A percentile compares a stretch with the other conserved stretches of the same genome.
These are phyloP conservation scores for Babesia ovis DNA, from an alignment of 169 alveolate species.

Conservation along the genomic window DNA sequence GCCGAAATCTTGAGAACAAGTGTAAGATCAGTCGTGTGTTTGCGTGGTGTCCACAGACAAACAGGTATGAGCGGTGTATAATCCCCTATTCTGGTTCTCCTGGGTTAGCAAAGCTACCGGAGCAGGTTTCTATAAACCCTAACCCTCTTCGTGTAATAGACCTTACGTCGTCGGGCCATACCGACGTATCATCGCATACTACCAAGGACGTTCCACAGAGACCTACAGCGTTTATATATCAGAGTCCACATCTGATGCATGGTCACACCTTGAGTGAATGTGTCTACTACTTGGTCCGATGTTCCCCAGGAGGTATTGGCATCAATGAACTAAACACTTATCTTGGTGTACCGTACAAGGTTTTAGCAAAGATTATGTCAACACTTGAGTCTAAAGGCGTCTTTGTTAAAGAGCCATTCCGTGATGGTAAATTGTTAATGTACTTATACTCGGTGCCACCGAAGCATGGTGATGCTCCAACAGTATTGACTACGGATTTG, in stretches of 20 bases:
- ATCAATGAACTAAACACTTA: conserved; percentile 37
- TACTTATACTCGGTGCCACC: conserved; percentile 20
- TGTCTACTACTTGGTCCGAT: conserved; percentile 40
- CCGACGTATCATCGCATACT: neutral
- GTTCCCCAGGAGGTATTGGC: conserved; percentile 13
- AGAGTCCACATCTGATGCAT: conserved; percentile 7
- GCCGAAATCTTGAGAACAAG: conserved; percentile 40
- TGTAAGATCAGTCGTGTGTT: conserved; percentile 36
- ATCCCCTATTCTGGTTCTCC: conserved; percentile 14
- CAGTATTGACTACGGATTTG: neutral
- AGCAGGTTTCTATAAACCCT: neutral
- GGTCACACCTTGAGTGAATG: conserved; percentile 54
- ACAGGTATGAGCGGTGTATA: conserved; percentile 53
- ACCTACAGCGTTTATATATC: conserved; percentile 2
- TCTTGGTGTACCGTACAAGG: conserved; percentile 33
- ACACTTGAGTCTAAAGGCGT: conserved; percentile 17
- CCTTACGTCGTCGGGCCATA: neutral
- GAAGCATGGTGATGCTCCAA: neutral
- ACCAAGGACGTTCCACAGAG: neutral
- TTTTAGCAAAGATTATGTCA: neutral
- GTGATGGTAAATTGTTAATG: conserved; percentile 59
- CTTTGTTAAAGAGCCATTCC: conserved; percentile 21
- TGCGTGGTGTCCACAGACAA: conserved; percentile 69
- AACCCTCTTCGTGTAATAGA: conserved; percentile 7
- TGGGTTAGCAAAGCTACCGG: neutral